Percentiles rank a stretch among this genome's conserved stretches.
phyloP scores from a whole-genome alignment of 208 protist genomes.

The Lotmaria passim region DNA sequence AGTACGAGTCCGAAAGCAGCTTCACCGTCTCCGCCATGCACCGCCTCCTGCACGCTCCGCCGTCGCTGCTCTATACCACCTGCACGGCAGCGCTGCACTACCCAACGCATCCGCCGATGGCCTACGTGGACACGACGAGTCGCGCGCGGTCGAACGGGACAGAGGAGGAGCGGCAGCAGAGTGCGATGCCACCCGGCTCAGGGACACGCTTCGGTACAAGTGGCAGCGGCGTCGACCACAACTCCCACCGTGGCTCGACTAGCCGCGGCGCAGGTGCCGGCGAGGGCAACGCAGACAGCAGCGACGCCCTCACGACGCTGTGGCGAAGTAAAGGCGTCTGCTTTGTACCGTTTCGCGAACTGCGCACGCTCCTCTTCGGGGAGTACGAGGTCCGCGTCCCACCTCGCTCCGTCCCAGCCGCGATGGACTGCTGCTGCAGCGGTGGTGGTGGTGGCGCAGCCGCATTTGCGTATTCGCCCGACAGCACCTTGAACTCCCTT shows the following conservation, averaged over 20 bases:
- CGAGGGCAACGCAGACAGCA: conserved; percentile 3
- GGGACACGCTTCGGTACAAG: not conserved
- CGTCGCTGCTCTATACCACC: conserved; percentile 68
- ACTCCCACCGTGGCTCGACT: not conserved
- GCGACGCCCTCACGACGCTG: not conserved
- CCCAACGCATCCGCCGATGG: conserved; percentile 68
- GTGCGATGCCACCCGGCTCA: conserved; percentile 20
- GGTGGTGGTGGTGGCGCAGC: not conserved
- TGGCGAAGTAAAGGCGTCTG: conserved; percentile 33
- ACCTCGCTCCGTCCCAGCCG: conserved; percentile 6
- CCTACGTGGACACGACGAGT: conserved; percentile 40
- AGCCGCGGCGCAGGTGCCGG: not conserved
- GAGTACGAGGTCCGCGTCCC: conserved; percentile 20
- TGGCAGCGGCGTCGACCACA: not conserved
- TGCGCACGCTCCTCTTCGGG: conserved; percentile 31
- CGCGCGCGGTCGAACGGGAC: not conserved
- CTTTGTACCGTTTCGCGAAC: conserved; percentile 18
- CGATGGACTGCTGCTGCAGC: conserved; percentile 2
- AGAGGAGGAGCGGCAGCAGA: conserved; percentile 23
- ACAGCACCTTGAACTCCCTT: conserved; percentile 13
- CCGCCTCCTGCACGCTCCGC: conserved; percentile 77
- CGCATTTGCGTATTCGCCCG: conserved; percentile 4
- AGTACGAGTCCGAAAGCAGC: conserved; percentile 69
- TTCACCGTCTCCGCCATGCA: conserved; percentile 82
- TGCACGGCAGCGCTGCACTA: conserved; percentile 56